Evolutionary conservation across 2,329 filamentous ascomycete species (phyloP).

Genomic region (Aciculosporium take): DNA sequence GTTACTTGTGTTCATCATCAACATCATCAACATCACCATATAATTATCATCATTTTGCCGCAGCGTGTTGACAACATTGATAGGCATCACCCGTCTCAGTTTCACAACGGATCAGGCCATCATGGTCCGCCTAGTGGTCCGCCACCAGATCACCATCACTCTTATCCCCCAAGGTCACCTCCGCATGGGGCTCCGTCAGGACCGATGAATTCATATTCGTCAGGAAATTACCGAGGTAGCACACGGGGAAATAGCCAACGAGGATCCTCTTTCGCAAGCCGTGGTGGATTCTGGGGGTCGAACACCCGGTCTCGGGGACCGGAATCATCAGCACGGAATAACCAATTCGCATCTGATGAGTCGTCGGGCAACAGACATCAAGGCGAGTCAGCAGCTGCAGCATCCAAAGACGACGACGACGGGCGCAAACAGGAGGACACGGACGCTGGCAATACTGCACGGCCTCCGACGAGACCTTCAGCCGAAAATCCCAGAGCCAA

Average conservation of each 20-base stretch:
- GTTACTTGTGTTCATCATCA: no score
- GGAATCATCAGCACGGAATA: conserved; percentile 10
- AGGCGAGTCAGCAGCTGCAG: conserved; percentile 4
- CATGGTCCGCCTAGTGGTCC: conserved; percentile 39
- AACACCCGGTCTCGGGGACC: conserved; percentile 63
- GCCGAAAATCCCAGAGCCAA: background rate
- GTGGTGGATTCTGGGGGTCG: conserved; percentile 40
- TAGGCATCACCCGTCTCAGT: conserved; percentile 38
- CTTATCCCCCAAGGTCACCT: conserved; percentile 31
- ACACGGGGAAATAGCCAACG: conserved; percentile 24
- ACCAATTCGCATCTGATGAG: conserved; percentile 7
- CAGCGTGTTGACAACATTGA: conserved; percentile 20
- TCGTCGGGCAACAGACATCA: conserved; percentile 9
- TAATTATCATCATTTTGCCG: no score
- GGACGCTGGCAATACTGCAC: background rate
- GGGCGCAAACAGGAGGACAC: background rate
- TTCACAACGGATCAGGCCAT: conserved; percentile 34
- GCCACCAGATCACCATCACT: conserved; percentile 40
- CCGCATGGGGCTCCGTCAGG: conserved; percentile 43
- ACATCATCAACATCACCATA: no score
- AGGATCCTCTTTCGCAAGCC: conserved; percentile 42
- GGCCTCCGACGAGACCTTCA: background rate
- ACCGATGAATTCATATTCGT: conserved; percentile 38
- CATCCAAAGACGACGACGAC: background rate
- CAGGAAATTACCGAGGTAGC: conserved; percentile 25